Percentiles rank a stretch among this genome's conserved stretches.
phyloP scores from a whole-genome alignment of 371 early-diverging fungal species.

The Syncephalastrum monosporum region DNA sequence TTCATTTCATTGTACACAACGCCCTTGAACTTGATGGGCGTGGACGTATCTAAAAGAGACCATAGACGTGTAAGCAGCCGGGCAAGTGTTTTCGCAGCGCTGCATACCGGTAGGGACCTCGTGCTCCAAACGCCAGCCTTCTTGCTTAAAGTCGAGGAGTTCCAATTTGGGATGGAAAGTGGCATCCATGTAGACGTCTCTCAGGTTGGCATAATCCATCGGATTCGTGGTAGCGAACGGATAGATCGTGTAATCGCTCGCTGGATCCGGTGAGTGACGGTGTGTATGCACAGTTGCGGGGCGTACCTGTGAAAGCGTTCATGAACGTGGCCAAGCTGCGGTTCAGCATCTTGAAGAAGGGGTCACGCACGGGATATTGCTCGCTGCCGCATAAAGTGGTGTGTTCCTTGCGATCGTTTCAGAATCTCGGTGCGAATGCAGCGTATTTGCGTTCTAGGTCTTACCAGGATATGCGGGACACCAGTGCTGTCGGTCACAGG shows the following conservation, averaged over 20 bases:
- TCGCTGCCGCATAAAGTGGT: conserved; percentile 90
- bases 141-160: conserved; percentile 85
- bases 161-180: conserved; percentile 80
- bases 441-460: background rate
- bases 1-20: conserved; percentile 99
- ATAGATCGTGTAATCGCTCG: conserved; percentile 87
- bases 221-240: conserved; percentile 93
- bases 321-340: conserved; percentile 95
- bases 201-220: conserved; percentile 84
- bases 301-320: conserved; percentile 91
- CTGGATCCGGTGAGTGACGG: conserved; percentile 28
- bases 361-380: conserved; percentile 91
- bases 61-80: background rate
- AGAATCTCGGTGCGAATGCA: background rate
- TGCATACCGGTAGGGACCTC: conserved; percentile 60
- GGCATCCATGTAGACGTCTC: conserved; percentile 93
- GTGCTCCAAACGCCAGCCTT: conserved; percentile 95
- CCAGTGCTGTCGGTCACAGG: conserved; percentile 83
- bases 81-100: background rate
- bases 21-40: conserved; percentile 79
- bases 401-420: conserved; percentile 68
- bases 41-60: conserved; percentile 33
- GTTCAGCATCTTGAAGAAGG: conserved; percentile 97
- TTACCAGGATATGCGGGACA: conserved; percentile 88
- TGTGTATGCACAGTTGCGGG: too few species aligned